phyloP scores from a whole-genome alignment of 257 asterid genomes.

The Phtheirospermum japonicum region DNA sequence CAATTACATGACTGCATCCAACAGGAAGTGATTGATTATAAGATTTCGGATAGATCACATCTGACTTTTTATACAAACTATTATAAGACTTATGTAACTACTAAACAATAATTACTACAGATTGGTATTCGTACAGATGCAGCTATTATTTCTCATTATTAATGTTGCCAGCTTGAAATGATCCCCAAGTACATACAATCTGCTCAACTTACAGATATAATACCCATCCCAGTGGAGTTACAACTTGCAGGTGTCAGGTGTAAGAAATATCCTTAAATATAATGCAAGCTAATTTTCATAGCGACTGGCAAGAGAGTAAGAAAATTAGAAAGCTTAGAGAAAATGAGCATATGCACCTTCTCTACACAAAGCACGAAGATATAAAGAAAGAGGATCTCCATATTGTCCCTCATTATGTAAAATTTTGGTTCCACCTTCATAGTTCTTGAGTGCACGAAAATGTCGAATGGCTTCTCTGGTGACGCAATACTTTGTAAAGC shows the following conservation, averaged over 20 bases:
- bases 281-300: slow-evolving; percentile 5
- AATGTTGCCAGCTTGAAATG: not conserved
- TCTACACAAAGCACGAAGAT: slow-evolving; percentile 94
- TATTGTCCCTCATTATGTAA: slow-evolving; percentile 71
- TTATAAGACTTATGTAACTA: not conserved
- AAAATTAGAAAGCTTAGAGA: slow-evolving; percentile 9
- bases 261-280: slow-evolving; percentile 5
- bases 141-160: slow-evolving; percentile 1
- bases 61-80: not conserved
- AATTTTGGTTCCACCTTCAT: slow-evolving; percentile 75
- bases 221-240: not conserved
- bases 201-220: slow-evolving; percentile 4
- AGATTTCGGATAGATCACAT: slow-evolving; percentile 9
- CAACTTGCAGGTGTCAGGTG: not conserved
- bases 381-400: slow-evolving; percentile 95
- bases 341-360: slow-evolving; percentile 54
- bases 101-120: not conserved
- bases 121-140: not conserved
- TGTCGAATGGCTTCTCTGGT: slow-evolving; percentile 89
- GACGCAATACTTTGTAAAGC: slow-evolving; percentile 96
- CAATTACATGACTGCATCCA: slow-evolving; percentile 19
- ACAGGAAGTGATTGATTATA: slow-evolving; percentile 9
- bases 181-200: slow-evolving; percentile 1
- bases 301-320: slow-evolving; percentile 18
- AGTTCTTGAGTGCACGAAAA: slow-evolving; percentile 79